Evolutionary conservation across 164 flowering plant genomes (phyloP).

Genomic region (Tetrastigma voinierianum): DNA sequence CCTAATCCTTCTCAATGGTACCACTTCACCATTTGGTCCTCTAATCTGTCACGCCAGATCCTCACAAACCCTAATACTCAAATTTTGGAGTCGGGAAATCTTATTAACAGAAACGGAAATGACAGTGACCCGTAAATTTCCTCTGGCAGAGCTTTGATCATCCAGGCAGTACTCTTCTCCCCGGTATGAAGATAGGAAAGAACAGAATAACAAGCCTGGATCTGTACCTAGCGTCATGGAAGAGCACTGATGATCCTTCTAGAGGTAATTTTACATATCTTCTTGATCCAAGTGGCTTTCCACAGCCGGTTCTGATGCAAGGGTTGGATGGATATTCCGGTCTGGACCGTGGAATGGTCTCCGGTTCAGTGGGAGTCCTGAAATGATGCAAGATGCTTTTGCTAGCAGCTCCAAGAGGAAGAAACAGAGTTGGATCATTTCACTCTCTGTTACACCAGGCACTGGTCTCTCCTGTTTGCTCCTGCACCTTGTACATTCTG

Average conservation of each 20-base stretch:
- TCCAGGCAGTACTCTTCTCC: slow-evolving; percentile 23
- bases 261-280: slow-evolving; percentile 7
- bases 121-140: neutral
- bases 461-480: too few species aligned
- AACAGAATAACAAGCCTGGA: slow-evolving; percentile 2
- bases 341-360: slow-evolving; percentile 37
- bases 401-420: too few species aligned
- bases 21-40: too few species aligned
- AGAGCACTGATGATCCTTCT: slow-evolving; percentile 16
- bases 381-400: neutral
- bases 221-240: slow-evolving; percentile 20
- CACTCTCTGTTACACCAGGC: too few species aligned
- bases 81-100: too few species aligned
- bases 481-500: too few species aligned
- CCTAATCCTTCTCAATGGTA: too few species aligned
- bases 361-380: slow-evolving; percentile 20
- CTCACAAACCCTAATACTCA: too few species aligned
- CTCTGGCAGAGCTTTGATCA: slow-evolving; percentile 28
- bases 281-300: slow-evolving; percentile 15
- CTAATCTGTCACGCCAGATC: too few species aligned
- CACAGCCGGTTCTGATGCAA: slow-evolving; percentile 13
- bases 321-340: slow-evolving; percentile 8
- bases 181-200: slow-evolving; percentile 27
- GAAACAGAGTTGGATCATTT: too few species aligned
- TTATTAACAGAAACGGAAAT: too few species aligned